phyloP scores from a whole-genome alignment of 345 rosid genomes.

The Salix purpurea region DNA sequence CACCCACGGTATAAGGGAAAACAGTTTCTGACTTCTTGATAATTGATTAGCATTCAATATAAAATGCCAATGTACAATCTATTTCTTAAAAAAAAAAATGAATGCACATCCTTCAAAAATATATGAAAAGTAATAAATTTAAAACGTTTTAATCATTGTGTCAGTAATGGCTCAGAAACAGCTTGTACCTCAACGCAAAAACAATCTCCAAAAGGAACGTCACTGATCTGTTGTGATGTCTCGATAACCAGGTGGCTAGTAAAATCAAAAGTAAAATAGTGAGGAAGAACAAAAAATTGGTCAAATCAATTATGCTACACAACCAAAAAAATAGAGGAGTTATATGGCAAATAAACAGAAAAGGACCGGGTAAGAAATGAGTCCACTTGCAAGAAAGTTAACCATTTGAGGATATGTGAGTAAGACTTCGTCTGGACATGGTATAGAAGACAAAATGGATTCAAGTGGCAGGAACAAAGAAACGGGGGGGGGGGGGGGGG shows the following conservation, averaged over 20 bases:
- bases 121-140: not conserved
- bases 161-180: not conserved
- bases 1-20: not conserved
- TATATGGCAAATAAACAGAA: not conserved
- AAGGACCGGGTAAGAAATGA: not conserved
- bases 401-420: not conserved
- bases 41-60: not conserved
- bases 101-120: too few species aligned
- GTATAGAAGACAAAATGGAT: not conserved
- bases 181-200: slow-evolving; percentile 80
- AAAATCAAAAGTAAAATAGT: slow-evolving; percentile 24
- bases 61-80: not conserved
- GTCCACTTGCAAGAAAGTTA: not conserved
- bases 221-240: slow-evolving; percentile 79
- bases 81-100: not conserved
- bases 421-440: not conserved
- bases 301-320: not conserved
- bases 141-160: not conserved
- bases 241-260: slow-evolving; percentile 74
- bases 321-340: not conserved
- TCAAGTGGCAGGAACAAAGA: too few species aligned
- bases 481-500: too few species aligned
- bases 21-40: not conserved
- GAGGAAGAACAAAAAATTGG: slow-evolving; percentile 2
- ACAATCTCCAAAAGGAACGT: slow-evolving; percentile 87